Evolutionary conservation across 495 filamentous ascomycete species (phyloP).

Genomic region (Penicillium atrosanguineum): DNA sequence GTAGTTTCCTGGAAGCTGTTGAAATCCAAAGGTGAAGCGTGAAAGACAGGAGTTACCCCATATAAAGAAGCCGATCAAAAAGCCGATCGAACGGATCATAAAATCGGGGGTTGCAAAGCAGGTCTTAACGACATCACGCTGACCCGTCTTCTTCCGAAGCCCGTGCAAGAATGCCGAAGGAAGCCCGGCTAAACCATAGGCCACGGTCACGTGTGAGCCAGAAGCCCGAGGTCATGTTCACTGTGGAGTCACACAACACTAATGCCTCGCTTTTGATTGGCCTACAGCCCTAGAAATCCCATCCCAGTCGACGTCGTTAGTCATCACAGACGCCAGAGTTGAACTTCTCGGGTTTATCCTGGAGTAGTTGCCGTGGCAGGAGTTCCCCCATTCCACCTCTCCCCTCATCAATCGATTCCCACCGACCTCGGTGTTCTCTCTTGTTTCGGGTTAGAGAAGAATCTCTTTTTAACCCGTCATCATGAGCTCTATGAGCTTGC

Average conservation of each 20-base stretch:
- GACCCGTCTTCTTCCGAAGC: background rate
- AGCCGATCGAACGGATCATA: background rate
- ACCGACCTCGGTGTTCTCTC: slow-evolving; percentile 23
- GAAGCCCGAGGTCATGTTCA: background rate
- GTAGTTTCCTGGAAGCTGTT: too few species aligned
- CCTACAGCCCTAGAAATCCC: background rate
- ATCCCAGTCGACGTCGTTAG: slow-evolving; percentile 10
- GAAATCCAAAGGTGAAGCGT: too few species aligned
- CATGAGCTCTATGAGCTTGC: slow-evolving; percentile 59
- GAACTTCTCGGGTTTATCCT: slow-evolving; percentile 19
- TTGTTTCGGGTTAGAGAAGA: slow-evolving; percentile 28
- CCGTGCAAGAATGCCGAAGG: background rate
- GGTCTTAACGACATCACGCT: background rate
- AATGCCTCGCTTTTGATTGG: background rate
- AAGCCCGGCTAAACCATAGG: background rate
- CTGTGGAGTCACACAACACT: background rate
- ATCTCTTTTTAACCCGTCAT: slow-evolving; percentile 38
- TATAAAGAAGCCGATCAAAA: background rate
- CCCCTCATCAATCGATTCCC: slow-evolving; percentile 23
- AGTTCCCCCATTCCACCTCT: slow-evolving; percentile 21
- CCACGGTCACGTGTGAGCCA: background rate
- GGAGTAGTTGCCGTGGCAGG: slow-evolving; percentile 20
- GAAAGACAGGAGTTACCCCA: background rate
- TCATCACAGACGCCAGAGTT: slow-evolving; percentile 39
- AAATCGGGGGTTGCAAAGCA: background rate